phyloP scores from a whole-genome alignment of 2,329 filamentous ascomycete genomes.

The Sarocladiaceae sp. region DNA sequence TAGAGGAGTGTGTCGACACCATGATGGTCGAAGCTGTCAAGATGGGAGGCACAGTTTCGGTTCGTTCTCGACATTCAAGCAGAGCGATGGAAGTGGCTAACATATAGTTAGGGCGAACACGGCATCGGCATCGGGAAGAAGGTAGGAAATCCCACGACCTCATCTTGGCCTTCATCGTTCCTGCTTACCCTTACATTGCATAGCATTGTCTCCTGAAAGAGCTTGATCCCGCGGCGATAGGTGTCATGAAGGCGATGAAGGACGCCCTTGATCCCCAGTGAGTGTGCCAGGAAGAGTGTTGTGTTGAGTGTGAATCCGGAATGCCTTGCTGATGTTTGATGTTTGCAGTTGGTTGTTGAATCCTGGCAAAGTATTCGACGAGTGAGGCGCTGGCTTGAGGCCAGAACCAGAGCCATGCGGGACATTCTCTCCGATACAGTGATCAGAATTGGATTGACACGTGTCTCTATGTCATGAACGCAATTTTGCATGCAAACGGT shows the following conservation, averaged over 20 bases:
- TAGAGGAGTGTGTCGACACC: conserved; percentile 54
- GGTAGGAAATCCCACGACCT: conserved; percentile 44
- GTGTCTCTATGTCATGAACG: too few relatives aligned
- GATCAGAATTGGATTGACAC: too few relatives aligned
- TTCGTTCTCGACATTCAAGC: conserved; percentile 32
- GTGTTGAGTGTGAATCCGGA: too few relatives aligned
- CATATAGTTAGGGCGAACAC: conserved; percentile 50
- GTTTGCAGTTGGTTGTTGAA: conserved; percentile 55
- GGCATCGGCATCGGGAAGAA: conserved; percentile 65
- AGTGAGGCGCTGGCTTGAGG: conserved; percentile 8
- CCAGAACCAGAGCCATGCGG: background rate
- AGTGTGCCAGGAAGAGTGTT: conserved; percentile 7
- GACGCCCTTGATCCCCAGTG: conserved; percentile 51
- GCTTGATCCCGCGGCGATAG: conserved; percentile 55
- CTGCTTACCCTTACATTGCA: background rate
- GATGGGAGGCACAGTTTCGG: conserved; percentile 64
- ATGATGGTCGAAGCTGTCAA: conserved; percentile 67
- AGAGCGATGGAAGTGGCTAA: background rate
- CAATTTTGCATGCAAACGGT: too few relatives aligned
- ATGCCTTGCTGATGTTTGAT: background rate
- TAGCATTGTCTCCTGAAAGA: conserved; percentile 52
- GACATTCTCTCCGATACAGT: too few relatives aligned
- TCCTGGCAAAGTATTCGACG: conserved; percentile 62
- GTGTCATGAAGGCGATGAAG: conserved; percentile 62
- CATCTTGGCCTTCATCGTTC: background rate